Evolutionary conservation across 2,329 filamentous ascomycete species (phyloP).

Genomic region (Colletotrichum liaoningense): DNA sequence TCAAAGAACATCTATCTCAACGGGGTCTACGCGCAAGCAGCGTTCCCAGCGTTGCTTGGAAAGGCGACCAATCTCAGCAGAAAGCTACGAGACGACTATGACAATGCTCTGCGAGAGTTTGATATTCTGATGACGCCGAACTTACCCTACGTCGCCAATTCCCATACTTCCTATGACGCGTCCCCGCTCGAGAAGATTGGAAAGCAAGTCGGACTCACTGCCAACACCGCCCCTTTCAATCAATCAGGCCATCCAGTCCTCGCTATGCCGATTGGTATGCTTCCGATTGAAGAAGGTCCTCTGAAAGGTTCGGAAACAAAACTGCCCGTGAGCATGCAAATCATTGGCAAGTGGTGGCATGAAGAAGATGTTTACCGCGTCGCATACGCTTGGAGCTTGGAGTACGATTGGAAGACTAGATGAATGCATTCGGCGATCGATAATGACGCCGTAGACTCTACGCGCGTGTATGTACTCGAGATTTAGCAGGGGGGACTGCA

Average conservation of each 20-base stretch:
- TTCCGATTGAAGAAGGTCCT: constrained; percentile 16
- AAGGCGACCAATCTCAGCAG: constrained; percentile 20
- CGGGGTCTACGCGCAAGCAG: constrained; percentile 42
- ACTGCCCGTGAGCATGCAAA: constrained; percentile 46
- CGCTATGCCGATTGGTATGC: constrained; percentile 31
- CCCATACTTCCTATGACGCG: constrained; percentile 34
- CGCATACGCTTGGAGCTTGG: constrained; percentile 16
- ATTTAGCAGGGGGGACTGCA: too few relatives aligned
- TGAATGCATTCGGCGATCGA: not conserved
- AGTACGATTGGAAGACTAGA: constrained; percentile 1
- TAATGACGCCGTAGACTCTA: not conserved
- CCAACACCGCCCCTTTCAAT: constrained; percentile 61
- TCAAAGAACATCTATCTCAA: constrained; percentile 58
- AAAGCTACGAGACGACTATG: constrained; percentile 24
- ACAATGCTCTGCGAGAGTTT: not conserved
- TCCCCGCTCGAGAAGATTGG: constrained; percentile 52
- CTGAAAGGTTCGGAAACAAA: constrained; percentile 11
- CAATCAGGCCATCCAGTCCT: constrained; percentile 61
- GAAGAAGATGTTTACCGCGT: constrained; percentile 39
- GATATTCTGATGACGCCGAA: constrained; percentile 4
- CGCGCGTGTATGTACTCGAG: too few relatives aligned
- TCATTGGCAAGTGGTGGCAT: constrained; percentile 43
- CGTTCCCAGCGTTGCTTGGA: constrained; percentile 2
- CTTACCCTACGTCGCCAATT: constrained; percentile 20
- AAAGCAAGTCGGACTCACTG: constrained; percentile 56